These are phyloP conservation scores for Colletotrichum liriopes DNA, from an alignment of 2,329 filamentous ascomycete genomes.

Conservation along the genomic window DNA sequence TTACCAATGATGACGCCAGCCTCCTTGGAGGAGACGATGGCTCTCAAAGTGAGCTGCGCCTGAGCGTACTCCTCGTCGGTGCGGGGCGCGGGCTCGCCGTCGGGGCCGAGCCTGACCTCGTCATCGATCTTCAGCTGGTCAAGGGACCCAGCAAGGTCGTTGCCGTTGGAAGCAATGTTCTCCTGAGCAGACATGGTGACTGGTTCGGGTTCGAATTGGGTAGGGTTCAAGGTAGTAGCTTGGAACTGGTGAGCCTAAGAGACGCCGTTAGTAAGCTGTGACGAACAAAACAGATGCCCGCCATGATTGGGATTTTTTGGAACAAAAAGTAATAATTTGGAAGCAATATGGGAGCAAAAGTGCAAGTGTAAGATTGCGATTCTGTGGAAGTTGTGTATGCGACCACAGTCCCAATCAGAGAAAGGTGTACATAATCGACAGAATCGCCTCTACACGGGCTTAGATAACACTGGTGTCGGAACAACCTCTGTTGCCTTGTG, in stretches of 20 bases:
- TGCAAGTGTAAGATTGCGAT: neutral
- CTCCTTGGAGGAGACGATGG: slow-evolving; percentile 99
- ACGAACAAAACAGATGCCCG: neutral
- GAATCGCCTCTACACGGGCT: neutral
- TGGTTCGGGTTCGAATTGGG: slow-evolving; percentile 37
- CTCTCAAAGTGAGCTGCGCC: slow-evolving; percentile 92
- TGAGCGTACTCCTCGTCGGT: slow-evolving; percentile 98
- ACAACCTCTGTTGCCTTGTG: neutral
- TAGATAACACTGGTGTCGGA: neutral
- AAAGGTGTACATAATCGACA: neutral
- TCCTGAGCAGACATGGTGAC: slow-evolving; percentile 76
- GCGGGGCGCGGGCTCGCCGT: slow-evolving; percentile 86
- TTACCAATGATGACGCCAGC: slow-evolving; percentile 99
- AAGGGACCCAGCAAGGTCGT: slow-evolving; percentile 73
- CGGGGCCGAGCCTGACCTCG: slow-evolving; percentile 74
- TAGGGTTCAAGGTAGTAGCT: slow-evolving; percentile 11
- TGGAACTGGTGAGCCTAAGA: neutral
- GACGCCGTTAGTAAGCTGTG: neutral
- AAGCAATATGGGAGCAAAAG: neutral
- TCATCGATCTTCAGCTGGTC: slow-evolving; percentile 79
- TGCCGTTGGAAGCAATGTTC: slow-evolving; percentile 69
- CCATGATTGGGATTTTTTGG: neutral
- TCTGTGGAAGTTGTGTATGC: slow-evolving; percentile 16
- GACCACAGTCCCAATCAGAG: neutral
- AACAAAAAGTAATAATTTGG: too few relatives aligned